Conservation (phyloP, 352 stramenopile species). For the Phytophthora boehmeriae region DNA sequence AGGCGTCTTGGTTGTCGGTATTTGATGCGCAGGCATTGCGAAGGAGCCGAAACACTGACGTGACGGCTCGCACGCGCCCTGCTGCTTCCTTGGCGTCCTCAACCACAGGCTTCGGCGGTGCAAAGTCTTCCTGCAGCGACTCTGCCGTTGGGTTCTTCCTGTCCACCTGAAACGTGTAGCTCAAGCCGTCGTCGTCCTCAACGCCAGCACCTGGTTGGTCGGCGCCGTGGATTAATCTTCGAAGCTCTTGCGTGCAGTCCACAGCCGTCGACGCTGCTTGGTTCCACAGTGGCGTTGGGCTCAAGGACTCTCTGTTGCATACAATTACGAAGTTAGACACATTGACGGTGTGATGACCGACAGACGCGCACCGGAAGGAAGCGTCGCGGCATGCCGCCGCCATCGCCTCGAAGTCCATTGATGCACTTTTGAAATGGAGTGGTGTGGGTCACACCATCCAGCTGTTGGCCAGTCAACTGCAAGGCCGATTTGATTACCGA, state of each 20-base stretch:
- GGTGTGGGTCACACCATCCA: constrained; percentile 18
- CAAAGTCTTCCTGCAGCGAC: constrained; percentile 35
- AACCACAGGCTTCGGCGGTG: constrained; percentile 36
- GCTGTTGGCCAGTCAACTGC: constrained; percentile 1
- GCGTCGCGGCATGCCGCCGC: constrained; percentile 54
- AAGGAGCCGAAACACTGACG: constrained; percentile 67
- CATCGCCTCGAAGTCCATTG: constrained; percentile 60
- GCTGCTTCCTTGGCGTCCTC: constrained; percentile 9
- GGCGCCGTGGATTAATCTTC: constrained; percentile 3
- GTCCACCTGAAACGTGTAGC: constrained; percentile 71
- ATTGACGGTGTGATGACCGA: background rate
- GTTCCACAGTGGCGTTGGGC: constrained; percentile 21
- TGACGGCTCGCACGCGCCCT: constrained; percentile 27
- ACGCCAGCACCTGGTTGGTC: constrained; percentile 7
- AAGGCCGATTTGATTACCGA: background rate
- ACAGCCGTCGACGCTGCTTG: constrained; percentile 19
- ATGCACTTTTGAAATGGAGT: constrained; percentile 2
- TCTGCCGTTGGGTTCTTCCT: constrained; percentile 33
- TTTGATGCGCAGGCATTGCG: constrained; percentile 70
- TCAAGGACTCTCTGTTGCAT: constrained; percentile 26
- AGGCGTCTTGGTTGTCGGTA: constrained; percentile 55
- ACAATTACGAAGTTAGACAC: background rate
- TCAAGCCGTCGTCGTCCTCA: constrained; percentile 66
- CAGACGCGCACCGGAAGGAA: constrained; percentile 48
- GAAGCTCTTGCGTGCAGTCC: constrained; percentile 14